These are phyloP conservation scores for Mycena galericulata DNA, from an alignment of 768 basidiomycete species.

Conservation along the genomic window DNA sequence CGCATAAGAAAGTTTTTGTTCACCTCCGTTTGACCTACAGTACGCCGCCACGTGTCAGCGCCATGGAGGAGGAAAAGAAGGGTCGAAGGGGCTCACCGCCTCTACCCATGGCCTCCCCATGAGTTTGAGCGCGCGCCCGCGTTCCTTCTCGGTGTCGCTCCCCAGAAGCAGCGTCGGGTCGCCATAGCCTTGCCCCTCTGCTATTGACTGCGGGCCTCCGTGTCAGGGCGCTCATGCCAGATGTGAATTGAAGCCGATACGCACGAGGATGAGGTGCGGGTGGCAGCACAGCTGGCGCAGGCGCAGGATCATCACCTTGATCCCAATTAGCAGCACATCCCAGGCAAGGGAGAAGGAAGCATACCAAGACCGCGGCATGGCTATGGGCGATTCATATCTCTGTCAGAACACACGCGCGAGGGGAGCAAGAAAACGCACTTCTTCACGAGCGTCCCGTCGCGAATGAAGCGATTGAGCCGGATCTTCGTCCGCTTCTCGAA, in stretches of 20 bases:
- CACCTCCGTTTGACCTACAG: slow-evolving; percentile 51
- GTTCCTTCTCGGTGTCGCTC: slow-evolving; percentile 64
- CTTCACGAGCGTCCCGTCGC: slow-evolving; percentile 74
- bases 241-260: slow-evolving; percentile 30
- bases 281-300: slow-evolving; percentile 81
- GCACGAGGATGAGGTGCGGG: slow-evolving; percentile 75
- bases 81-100: slow-evolving; percentile 41
- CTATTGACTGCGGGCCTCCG: slow-evolving; percentile 55
- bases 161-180: slow-evolving; percentile 65
- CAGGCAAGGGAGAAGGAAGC: slow-evolving; percentile 7
- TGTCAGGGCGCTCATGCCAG: not conserved
- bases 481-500: slow-evolving; percentile 69
- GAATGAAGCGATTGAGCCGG: slow-evolving; percentile 69
- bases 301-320: slow-evolving; percentile 78
- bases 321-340: not conserved
- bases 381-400: slow-evolving; percentile 42
- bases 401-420: slow-evolving; percentile 2
- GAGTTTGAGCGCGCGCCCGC: slow-evolving; percentile 67
- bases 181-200: slow-evolving; percentile 49
- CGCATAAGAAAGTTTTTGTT: not conserved
- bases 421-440: slow-evolving; percentile 59
- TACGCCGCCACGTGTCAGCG: slow-evolving; percentile 28
- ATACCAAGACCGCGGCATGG: slow-evolving; percentile 61
- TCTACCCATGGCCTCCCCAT: slow-evolving; percentile 57
- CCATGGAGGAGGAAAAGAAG: not conserved